Base-by-base conservation (phyloP, 345 rosid species). In the Litchi chinensis region DNA sequence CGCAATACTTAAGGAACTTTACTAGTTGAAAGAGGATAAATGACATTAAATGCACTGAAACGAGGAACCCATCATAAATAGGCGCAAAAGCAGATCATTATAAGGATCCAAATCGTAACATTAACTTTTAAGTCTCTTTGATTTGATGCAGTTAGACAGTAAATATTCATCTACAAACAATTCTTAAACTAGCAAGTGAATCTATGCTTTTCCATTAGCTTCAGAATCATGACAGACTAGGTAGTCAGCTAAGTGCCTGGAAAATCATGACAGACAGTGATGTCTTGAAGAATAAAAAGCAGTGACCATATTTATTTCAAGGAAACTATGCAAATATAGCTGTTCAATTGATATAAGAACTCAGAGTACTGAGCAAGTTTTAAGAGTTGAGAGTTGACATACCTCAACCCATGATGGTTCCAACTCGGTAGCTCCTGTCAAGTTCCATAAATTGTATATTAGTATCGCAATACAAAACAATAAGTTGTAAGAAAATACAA, bases 371-470 rank as follows among this genome's bases (percentile, higher is more conserved):
- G 26, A 28, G 10, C 50, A 24, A 4, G 32, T 41, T 10, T 12
- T 59, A 52, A 71, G 73, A 9, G 39, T 48, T 75, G 26, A 80
- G 28, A 41, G 43, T 39, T 62, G 26, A 8, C 59, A 62, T 86
- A 90, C 98, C 97, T 93, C 98, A 70, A 94, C 85, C 98, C 98
- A 95, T 3, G 90, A 85, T 40, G 97, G 90, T 80, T 89, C 85
- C 84, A 93, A 78, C 71, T 88, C 93, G 62, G 92, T 87, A 59
- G 98, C 93, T 70, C 98, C 98, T 93, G 89, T 60, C 76, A 86
- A 80, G 67, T 70, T 75, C 43, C 69, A 52, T 65, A 78, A 48
- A 43, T 57, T 76, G 52, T 72, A 59, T 44, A 79, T 72, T 39
- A 52, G 41, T n/a, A n/a, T 57, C 40, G 65, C 24, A 52, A 18